A percentile compares a stretch with the other conserved stretches of the same genome.
phyloP scores from a whole-genome alignment of 2,329 filamentous ascomycete genomes.

The Ascochyta rabiei region DNA sequence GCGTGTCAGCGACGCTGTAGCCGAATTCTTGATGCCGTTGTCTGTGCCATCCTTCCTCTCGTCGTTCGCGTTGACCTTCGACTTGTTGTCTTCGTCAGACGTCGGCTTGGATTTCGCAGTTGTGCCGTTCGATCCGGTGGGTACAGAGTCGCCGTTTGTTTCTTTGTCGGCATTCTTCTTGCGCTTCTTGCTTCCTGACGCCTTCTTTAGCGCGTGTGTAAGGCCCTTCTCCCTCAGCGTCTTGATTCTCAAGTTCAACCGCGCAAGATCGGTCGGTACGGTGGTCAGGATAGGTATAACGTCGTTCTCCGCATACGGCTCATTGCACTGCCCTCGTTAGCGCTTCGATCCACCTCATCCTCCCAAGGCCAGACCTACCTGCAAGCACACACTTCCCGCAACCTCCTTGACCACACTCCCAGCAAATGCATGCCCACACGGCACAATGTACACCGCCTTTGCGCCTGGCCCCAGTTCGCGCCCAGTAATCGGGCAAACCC shows the following conservation, averaged over 20 bases:
- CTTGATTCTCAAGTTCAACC: slow-evolving; percentile 68
- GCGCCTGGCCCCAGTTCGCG: slow-evolving; percentile 81
- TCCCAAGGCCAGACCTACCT: slow-evolving; percentile 49
- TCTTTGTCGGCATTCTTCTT: slow-evolving; percentile 59
- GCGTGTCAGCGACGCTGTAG: slow-evolving; percentile 83
- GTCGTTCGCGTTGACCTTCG: slow-evolving; percentile 1
- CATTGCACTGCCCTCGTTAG: slow-evolving; percentile 67
- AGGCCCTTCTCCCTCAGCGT: slow-evolving; percentile 74
- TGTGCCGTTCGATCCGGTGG: slow-evolving; percentile 12
- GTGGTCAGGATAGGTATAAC: slow-evolving; percentile 82
- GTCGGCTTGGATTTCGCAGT: slow-evolving; percentile 20
- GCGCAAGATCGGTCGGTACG: slow-evolving; percentile 71
- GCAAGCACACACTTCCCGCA: slow-evolving; percentile 65
- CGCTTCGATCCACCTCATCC: neutral
- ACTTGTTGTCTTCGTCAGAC: slow-evolving; percentile 33
- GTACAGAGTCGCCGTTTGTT: slow-evolving; percentile 26
- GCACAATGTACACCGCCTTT: slow-evolving; percentile 87
- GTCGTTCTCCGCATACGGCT: slow-evolving; percentile 73
- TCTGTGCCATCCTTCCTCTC: slow-evolving; percentile 4
- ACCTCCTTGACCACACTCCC: slow-evolving; percentile 85
- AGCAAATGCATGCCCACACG: slow-evolving; percentile 93
- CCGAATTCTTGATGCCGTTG: slow-evolving; percentile 81
- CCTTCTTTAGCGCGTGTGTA: slow-evolving; percentile 88
- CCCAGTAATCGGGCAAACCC: slow-evolving; percentile 85
- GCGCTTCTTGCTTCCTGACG: slow-evolving; percentile 68